Conservation (phyloP, 2,329 filamentous ascomycete species). For the Fusarium sp. region DNA sequence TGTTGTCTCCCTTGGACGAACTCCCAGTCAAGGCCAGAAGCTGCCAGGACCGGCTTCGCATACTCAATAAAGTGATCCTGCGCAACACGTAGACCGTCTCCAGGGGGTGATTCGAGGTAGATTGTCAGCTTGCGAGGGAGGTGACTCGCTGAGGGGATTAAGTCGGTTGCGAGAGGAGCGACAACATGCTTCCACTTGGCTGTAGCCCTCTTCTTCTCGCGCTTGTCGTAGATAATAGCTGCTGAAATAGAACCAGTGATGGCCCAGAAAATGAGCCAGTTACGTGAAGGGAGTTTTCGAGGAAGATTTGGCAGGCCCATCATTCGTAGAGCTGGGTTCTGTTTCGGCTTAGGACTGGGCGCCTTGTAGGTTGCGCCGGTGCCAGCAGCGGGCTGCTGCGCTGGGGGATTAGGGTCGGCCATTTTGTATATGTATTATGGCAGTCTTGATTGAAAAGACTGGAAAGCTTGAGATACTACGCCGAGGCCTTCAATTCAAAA, state of each 20-base stretch:
- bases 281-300: constrained; percentile 88
- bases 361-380: constrained; percentile 46
- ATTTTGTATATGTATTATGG: constrained; percentile 23
- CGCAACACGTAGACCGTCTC: constrained; percentile 84
- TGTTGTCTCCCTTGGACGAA: constrained; percentile 92
- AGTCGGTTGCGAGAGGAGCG: constrained; percentile 83
- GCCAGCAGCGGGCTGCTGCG: constrained; percentile 44
- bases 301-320: constrained; percentile 88
- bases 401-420: constrained; percentile 41
- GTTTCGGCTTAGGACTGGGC: constrained; percentile 58
- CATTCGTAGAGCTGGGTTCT: constrained; percentile 81
- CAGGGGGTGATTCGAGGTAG: constrained; percentile 86
- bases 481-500: constrained; percentile 18
- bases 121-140: constrained; percentile 88
- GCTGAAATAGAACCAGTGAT: constrained; percentile 81
- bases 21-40: constrained; percentile 94
- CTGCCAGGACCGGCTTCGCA: constrained; percentile 90
- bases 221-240: constrained; percentile 90
- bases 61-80: constrained; percentile 97
- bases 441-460: background rate
- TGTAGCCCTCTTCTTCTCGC: constrained; percentile 86
- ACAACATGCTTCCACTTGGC: constrained; percentile 89
- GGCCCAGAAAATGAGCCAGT: constrained; percentile 96
- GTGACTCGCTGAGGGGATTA: constrained; percentile 73
- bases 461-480: background rate